Evolutionary conservation across 2,329 filamentous ascomycete species (phyloP).

Genomic region (Colletotrichum falcatum): DNA sequence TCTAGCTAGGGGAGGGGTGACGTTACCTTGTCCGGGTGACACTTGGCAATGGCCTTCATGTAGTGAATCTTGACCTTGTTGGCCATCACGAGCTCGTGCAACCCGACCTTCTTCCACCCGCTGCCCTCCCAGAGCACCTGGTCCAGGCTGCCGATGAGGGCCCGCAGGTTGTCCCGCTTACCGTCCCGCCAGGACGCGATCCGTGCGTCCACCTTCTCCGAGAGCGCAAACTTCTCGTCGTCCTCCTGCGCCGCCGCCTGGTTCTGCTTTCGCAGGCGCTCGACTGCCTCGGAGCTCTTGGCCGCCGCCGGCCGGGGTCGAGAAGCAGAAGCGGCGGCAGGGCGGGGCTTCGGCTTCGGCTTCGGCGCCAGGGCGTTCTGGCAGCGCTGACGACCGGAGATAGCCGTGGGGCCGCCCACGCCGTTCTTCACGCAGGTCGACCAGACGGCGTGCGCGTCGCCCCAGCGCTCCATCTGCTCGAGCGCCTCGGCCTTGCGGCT

Average conservation of each 20-base stretch:
- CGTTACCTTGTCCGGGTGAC: constrained; percentile 97
- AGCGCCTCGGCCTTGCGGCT: constrained; percentile 95
- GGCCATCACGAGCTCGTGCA: constrained; percentile 92
- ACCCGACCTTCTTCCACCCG: constrained; percentile 96
- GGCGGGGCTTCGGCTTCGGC: constrained; percentile 59
- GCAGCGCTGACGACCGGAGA: constrained; percentile 88
- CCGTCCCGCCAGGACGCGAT: constrained; percentile 87
- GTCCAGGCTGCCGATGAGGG: constrained; percentile 87
- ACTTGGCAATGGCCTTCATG: constrained; percentile 99
- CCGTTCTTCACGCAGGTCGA: constrained; percentile 84
- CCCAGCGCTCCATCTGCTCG: constrained; percentile 95
- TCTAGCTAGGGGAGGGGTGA: constrained; percentile 28
- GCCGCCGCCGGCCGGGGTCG: constrained; percentile 56
- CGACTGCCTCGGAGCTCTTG: constrained; percentile 80
- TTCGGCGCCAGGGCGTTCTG: constrained; percentile 86
- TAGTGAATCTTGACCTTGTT: constrained; percentile 98
- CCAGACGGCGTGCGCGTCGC: constrained; percentile 85
- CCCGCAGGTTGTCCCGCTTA: constrained; percentile 92
- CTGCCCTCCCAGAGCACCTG: constrained; percentile 90
- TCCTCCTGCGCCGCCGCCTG: constrained; percentile 86
- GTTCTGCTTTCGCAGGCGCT: constrained; percentile 84
- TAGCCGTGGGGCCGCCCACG: constrained; percentile 85
- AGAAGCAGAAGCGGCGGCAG: constrained; percentile 48
- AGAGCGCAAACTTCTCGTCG: constrained; percentile 90
- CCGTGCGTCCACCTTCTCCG: constrained; percentile 85